Evolutionary conservation across 352 stramenopile genomes (phyloP).

Genomic region (Aphanomyces invadans): DNA sequence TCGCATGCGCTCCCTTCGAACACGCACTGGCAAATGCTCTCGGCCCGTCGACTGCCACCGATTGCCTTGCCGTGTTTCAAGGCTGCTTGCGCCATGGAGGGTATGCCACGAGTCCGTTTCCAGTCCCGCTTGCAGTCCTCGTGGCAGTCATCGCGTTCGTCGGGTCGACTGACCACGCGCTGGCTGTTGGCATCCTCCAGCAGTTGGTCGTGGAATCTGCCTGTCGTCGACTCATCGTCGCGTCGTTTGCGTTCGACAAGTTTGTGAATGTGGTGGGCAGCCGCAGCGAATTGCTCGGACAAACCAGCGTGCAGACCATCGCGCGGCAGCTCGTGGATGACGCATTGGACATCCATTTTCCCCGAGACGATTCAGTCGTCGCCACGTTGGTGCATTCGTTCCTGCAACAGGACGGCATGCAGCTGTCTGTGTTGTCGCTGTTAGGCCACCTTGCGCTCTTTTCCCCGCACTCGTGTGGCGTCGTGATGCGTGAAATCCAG

Average conservation of each 20-base stretch:
- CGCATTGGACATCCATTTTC: background rate
- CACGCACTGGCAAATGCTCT: background rate
- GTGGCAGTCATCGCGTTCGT: background rate
- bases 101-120: background rate
- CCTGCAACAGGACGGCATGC: background rate
- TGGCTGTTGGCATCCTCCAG: background rate
- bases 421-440: background rate
- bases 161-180: background rate
- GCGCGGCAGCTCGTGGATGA: conserved; percentile 2
- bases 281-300: background rate
- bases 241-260: background rate
- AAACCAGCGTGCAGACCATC: background rate
- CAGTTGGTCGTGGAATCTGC: background rate
- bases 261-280: background rate
- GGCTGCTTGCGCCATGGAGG: background rate
- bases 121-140: background rate
- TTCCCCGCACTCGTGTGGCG: background rate
- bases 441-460: conserved; percentile 4
- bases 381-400: background rate
- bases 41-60: too few relatives aligned
- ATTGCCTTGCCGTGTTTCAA: background rate
- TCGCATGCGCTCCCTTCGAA: background rate
- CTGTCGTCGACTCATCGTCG: background rate
- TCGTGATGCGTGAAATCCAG: background rate
- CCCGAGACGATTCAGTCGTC: background rate